Conservation (phyloP, 768 basidiomycete species). For the Tephrocybe sp. region DNA sequence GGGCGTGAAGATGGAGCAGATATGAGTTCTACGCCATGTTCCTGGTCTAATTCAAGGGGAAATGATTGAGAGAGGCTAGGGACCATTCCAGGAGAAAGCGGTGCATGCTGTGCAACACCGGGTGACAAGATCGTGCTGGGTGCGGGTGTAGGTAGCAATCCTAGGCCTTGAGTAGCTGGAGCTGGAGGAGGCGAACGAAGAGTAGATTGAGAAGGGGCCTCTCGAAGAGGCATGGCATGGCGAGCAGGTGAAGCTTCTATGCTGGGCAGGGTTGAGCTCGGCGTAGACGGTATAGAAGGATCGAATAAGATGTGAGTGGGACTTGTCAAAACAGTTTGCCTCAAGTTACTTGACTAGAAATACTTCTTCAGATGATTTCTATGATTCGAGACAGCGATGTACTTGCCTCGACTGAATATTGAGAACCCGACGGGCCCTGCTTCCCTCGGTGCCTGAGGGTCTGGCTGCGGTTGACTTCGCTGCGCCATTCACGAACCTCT, state of each 20-base stretch:
- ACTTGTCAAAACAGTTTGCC: conserved; percentile 37
- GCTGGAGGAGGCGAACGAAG: conserved; percentile 15
- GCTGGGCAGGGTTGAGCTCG: conserved; percentile 25
- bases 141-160: conserved; percentile 14
- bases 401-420: conserved; percentile 47
- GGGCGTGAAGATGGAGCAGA: conserved; percentile 44
- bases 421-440: conserved; percentile 14
- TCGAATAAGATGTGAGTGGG: conserved; percentile 51
- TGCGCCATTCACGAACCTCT: conserved; percentile 57
- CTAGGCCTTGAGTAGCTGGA: conserved; percentile 6
- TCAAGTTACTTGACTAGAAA: neutral
- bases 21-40: conserved; percentile 42
- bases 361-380: conserved; percentile 3
- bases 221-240: conserved; percentile 18
- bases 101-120: conserved; percentile 4
- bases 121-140: conserved; percentile 13
- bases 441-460: conserved; percentile 33
- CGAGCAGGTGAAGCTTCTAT: conserved; percentile 23
- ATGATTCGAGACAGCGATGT: neutral
- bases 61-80: conserved; percentile 44
- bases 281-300: conserved; percentile 25
- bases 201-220: conserved; percentile 15
- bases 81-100: conserved; percentile 24
- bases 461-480: conserved; percentile 34
- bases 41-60: conserved; percentile 42